These are phyloP conservation scores for Adenanthera pavonina DNA, from an alignment of 306 rosid species.

Conservation along the genomic window DNA sequence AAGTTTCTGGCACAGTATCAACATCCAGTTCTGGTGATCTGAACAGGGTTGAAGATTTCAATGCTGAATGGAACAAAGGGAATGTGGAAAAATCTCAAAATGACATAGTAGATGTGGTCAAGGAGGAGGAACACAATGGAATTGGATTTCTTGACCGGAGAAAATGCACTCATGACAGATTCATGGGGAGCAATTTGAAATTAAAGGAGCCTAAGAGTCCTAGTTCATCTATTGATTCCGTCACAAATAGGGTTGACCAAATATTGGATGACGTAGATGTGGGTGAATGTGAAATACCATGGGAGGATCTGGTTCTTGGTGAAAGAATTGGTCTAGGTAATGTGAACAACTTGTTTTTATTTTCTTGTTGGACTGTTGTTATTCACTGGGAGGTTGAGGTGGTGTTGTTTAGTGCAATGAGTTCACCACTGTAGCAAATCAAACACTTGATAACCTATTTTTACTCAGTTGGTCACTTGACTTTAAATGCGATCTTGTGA, in stretches of 20 bases:
- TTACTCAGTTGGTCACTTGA: slow-evolving; percentile 23
- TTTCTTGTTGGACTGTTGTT: slow-evolving; percentile 32
- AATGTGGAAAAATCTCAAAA: slow-evolving; percentile 45
- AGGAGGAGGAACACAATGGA: slow-evolving; percentile 52
- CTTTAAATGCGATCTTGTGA: slow-evolving; percentile 21
- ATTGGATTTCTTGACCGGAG: slow-evolving; percentile 53
- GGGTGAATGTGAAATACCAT: slow-evolving; percentile 90
- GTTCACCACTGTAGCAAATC: slow-evolving; percentile 20
- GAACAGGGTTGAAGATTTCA: slow-evolving; percentile 50
- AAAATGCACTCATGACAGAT: slow-evolving; percentile 65
- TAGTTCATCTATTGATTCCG: slow-evolving; percentile 58
- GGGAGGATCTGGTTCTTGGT: slow-evolving; percentile 94
- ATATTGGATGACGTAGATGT: slow-evolving; percentile 93
- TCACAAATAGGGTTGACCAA: slow-evolving; percentile 64
- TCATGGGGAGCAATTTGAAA: slow-evolving; percentile 65
- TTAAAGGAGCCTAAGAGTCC: slow-evolving; percentile 67
- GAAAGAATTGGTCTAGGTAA: slow-evolving; percentile 98
- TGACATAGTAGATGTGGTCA: slow-evolving; percentile 37
- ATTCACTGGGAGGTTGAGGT: slow-evolving; percentile 27
- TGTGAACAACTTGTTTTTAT: slow-evolving; percentile 39
- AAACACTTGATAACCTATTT: slow-evolving; percentile 34
- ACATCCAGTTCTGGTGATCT: slow-evolving; percentile 41
- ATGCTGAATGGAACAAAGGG: slow-evolving; percentile 46
- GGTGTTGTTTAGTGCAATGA: slow-evolving; percentile 1
- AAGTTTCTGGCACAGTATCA: slow-evolving; percentile 42